phyloP scores from a whole-genome alignment of 768 basidiomycete species.

The Lenzites betulinus region DNA sequence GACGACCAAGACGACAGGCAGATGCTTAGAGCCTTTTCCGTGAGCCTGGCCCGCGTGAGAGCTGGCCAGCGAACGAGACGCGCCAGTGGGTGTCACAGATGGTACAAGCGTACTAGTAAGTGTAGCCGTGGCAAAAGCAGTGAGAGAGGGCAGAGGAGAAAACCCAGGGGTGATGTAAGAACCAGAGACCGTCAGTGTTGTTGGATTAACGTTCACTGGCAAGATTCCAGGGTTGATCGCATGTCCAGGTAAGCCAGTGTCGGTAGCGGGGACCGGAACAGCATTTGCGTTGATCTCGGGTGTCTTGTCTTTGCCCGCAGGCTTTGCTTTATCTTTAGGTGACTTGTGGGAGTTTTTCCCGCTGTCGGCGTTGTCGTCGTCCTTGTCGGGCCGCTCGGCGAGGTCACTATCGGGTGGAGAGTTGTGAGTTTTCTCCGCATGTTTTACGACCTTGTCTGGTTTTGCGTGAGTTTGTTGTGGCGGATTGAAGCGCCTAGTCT shows the following conservation, averaged over 20 bases:
- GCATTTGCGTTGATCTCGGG: constrained; percentile 34
- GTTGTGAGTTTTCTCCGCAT: not conserved
- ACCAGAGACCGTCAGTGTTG: constrained; percentile 7
- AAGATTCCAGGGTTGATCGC: constrained; percentile 30
- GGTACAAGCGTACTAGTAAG: not conserved
- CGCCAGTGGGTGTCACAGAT: not conserved
- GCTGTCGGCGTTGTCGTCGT: constrained; percentile 2
- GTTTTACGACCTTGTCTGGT: not conserved
- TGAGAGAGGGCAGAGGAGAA: constrained; percentile 23
- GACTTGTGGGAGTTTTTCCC: constrained; percentile 3
- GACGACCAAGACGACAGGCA: constrained; percentile 52
- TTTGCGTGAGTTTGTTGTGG: not conserved
- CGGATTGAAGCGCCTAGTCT: not conserved
- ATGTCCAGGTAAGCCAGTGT: constrained; percentile 34
- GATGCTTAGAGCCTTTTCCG: constrained; percentile 31
- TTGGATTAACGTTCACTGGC: constrained; percentile 24
- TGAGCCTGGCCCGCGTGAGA: constrained; percentile 4
- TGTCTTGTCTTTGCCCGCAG: constrained; percentile 1
- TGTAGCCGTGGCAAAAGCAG: constrained; percentile 13
- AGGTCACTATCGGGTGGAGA: constrained; percentile 1
- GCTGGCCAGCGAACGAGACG: constrained; percentile 19
- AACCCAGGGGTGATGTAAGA: constrained; percentile 17
- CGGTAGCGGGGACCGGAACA: constrained; percentile 54
- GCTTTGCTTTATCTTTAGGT: constrained; percentile 14
- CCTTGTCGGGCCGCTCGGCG: constrained; percentile 12